Conservation (phyloP, 192 early-diverging fungal genomes). For the Coemansia guatemalensis region DNA sequence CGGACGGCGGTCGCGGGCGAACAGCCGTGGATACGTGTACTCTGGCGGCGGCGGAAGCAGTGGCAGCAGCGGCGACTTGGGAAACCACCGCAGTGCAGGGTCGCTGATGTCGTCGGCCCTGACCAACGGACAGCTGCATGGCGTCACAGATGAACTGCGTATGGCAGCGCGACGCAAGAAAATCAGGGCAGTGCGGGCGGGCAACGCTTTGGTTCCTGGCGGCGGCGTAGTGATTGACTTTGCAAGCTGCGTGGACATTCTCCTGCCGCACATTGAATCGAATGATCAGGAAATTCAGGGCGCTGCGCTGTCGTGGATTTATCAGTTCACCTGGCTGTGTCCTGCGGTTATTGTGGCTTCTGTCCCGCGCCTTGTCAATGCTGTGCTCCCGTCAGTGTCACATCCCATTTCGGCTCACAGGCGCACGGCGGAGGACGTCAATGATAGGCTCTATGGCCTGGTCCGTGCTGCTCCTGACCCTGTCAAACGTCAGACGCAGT, state of each 20-base stretch:
- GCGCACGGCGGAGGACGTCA: constrained; percentile 79
- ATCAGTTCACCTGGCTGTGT: constrained; percentile 82
- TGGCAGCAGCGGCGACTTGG: not conserved
- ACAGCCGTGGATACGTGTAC: too few relatives aligned
- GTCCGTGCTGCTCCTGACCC: constrained; percentile 62
- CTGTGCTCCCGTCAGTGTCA: constrained; percentile 84
- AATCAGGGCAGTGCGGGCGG: constrained; percentile 33
- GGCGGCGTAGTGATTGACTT: constrained; percentile 64
- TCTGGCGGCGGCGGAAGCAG: not conserved
- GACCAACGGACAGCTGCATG: constrained; percentile 11
- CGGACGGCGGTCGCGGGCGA: not conserved
- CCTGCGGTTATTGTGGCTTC: constrained; percentile 81
- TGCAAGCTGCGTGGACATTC: constrained; percentile 78
- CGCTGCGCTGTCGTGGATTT: constrained; percentile 89
- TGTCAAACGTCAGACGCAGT: constrained; percentile 1
- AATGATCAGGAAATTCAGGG: constrained; percentile 87
- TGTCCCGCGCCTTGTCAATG: constrained; percentile 76
- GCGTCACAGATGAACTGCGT: constrained; percentile 30
- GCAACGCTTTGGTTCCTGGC: constrained; percentile 17
- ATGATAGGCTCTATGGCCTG: constrained; percentile 72
- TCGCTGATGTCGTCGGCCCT: constrained; percentile 41
- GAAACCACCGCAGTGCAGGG: constrained; percentile 19
- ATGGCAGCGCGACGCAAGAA: constrained; percentile 45
- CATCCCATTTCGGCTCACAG: constrained; percentile 70
- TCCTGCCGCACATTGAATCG: constrained; percentile 73